Base-by-base conservation (phyloP, 2,329 filamentous ascomycete species). In the Thermothelomyces thermophilus region DNA sequence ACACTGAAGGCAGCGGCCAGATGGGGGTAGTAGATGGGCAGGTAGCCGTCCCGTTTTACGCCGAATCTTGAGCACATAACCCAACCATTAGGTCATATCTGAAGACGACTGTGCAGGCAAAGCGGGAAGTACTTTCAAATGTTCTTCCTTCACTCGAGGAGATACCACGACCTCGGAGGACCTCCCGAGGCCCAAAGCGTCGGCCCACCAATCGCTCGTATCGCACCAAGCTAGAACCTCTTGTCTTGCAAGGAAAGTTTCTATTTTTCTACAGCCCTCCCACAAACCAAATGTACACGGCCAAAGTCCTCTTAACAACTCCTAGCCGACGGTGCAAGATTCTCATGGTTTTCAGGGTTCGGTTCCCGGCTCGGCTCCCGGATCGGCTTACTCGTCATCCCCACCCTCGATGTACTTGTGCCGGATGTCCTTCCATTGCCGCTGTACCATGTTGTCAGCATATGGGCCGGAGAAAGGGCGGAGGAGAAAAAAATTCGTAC, bases 341-440 rank as follows among this genome's bases (percentile, higher is more conserved):
- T 33, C 52, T 49, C 39, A 17, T 24, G n/a, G 40, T 41, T 19
- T 26, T n/a, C 14, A 22, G 22, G 11, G 41, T 39, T 8, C n/a
- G n/a, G n/a, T 41, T 40, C 20, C 22, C n/a, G n/a, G n/a, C n/a
- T n/a, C n/a, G n/a, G n/a, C n/a, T 34, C 39, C 26, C 40, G 26
- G 16, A 41, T 41, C 31, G 16, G 31, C 69, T 65, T 84, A 83
- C 57, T 84, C 80, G 58, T 83, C 83, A 58, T 86, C 83, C 50
- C 75, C 80, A 53, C 77, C 76, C 72, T 87, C 73, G 64, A 95
- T 70, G 72, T 95, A 98, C 72, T 80, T 84, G 70, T 84, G 75
- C 75, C 94, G 91, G 76, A 98, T 96, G 70, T 98, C 93, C 81
- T 96, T 96, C 93, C 93, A 97, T 94, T 96, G 91, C 66, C 91